Conservation (phyloP, 306 rosid species). For the Pterocarpus macrocarpus region DNA sequence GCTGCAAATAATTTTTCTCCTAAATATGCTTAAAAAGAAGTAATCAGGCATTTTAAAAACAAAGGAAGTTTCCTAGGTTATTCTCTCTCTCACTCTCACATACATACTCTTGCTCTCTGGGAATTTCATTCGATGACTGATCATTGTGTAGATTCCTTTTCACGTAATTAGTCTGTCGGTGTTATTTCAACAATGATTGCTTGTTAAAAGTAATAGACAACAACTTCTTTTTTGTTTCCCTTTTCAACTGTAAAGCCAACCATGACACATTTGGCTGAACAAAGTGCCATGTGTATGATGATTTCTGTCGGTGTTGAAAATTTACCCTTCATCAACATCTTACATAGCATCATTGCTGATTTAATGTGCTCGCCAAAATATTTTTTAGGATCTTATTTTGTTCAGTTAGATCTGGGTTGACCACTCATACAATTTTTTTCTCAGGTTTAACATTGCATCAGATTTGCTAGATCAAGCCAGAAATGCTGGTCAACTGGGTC, state of each 20-base stretch:
- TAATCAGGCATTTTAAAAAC: background rate
- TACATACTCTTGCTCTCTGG: background rate
- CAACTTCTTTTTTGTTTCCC: background rate
- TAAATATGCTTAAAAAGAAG: background rate
- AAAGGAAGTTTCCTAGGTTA: slow-evolving; percentile 9
- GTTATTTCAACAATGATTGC: background rate
- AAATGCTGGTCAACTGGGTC: slow-evolving; percentile 80
- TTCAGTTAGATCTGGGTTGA: slow-evolving; percentile 40
- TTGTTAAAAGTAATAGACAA: background rate
- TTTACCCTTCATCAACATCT: slow-evolving; percentile 31
- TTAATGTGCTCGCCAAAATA: slow-evolving; percentile 32
- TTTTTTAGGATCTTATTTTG: slow-evolving; percentile 26
- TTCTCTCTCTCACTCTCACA: background rate
- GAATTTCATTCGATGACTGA: background rate
- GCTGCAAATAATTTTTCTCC: background rate
- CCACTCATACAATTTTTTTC: slow-evolving; percentile 46
- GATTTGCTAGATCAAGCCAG: slow-evolving; percentile 83
- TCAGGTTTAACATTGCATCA: slow-evolving; percentile 96
- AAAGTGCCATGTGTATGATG: background rate
- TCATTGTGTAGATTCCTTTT: background rate
- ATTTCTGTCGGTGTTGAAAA: slow-evolving; percentile 18
- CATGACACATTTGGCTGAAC: slow-evolving; percentile 11
- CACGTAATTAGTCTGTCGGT: background rate
- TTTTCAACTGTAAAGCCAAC: background rate
- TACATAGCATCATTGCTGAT: slow-evolving; percentile 15